Base-by-base conservation (phyloP, 306 rosid species). In the Glycine latifolia region DNA sequence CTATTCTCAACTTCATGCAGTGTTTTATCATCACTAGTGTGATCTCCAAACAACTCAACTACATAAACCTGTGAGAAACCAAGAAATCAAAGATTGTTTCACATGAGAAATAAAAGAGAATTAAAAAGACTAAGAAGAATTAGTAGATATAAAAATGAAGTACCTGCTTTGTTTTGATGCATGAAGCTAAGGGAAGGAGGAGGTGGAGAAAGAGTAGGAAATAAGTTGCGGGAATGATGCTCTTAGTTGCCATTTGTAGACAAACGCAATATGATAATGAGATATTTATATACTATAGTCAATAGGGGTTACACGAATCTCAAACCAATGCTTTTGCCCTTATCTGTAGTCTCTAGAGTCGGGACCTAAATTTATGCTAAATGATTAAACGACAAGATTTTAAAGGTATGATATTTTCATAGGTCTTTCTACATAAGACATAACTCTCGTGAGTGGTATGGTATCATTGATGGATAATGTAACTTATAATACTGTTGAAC, bases 11-110 rank as follows among this genome's bases (percentile, higher is more conserved):
- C 86, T 72, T 90, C 91, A 47, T 85, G 78, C 73, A 75, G 7
- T 66, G 86, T 73, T 81, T 81, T 86, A 8, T 68, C 89, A 46
- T 82, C 87, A 39, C 31, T 37, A 26, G 47, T 74, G 55, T 89
- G 85, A 13, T 79, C 89, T 71, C 90, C 89, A 66, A 93, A 78
- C 83, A 95, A 79, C 83, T 91, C 91, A 31, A 88, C 95, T 16
- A 91, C 71, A 53, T 89, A 90, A 73, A 91, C 88, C 98, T 95
- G 84, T 12, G 16, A 79, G 12, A 31, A 60, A 0, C 20, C 41
- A 20, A 56, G 10, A 37, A 37, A 4, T 26, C 31, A 79, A 50
- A n/a, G 1, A 43, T 63, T 47, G 67, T 67, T 43, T 44, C 66
- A 76, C 77, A 79, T 72, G 61, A 71, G 37, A 47, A 47, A 47